Percentiles rank a stretch among this genome's conserved stretches.
These are phyloP conservation scores for Trypanosoma boissoni DNA, from an alignment of 208 protist genomes.

Conservation along the genomic window DNA sequence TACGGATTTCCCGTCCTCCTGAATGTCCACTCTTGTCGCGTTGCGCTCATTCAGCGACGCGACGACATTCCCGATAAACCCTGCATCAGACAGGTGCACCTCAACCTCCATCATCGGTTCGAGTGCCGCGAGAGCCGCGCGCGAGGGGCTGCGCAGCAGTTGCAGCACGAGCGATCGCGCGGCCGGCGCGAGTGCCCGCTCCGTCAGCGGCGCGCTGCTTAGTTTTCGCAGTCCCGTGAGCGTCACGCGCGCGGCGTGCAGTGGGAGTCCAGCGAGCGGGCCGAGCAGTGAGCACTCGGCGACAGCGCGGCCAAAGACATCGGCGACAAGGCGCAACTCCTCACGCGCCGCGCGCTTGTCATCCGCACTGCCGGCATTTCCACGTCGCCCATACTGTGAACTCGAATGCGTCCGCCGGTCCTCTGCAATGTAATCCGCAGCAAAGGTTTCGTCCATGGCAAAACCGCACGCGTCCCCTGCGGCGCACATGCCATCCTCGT, in stretches of 20 bases:
- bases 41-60: slow-evolving; percentile 76
- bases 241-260: slow-evolving; percentile 70
- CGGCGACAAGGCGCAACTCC: slow-evolving; percentile 34
- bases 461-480: slow-evolving; percentile 38
- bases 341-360: slow-evolving; percentile 49
- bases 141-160: slow-evolving; percentile 35
- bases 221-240: slow-evolving; percentile 58
- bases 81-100: slow-evolving; percentile 72
- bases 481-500: slow-evolving; percentile 27
- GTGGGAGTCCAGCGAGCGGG: slow-evolving; percentile 62
- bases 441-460: slow-evolving; percentile 42
- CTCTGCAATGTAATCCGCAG: slow-evolving; percentile 28
- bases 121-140: slow-evolving; percentile 43
- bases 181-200: slow-evolving; percentile 39
- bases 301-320: slow-evolving; percentile 49
- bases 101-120: slow-evolving; percentile 90
- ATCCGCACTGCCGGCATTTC: slow-evolving; percentile 15
- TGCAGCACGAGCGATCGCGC: slow-evolving; percentile 49
- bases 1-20: slow-evolving; percentile 77
- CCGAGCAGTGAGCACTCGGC: slow-evolving; percentile 55
- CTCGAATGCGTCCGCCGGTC: neutral
- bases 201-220: slow-evolving; percentile 36
- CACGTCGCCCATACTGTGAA: neutral
- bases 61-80: slow-evolving; percentile 74
- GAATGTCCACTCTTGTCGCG: slow-evolving; percentile 72